Conservation (phyloP, 1,139 yeast species). For the Arxiozyma slooffiae region DNA sequence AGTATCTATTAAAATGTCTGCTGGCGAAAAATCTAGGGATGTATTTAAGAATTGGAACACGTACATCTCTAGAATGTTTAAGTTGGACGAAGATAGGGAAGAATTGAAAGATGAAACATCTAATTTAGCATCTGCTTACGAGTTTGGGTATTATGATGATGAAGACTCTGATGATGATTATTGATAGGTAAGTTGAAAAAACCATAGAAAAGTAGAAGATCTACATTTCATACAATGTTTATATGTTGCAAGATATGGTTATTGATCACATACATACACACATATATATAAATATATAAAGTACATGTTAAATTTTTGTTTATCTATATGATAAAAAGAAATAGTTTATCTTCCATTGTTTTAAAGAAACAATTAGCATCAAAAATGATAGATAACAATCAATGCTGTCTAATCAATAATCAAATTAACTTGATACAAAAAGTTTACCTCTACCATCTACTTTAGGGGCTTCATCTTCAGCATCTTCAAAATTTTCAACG, state of each 20-base stretch:
- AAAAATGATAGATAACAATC: background rate
- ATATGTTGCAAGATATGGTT: background rate
- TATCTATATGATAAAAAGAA: too few relatives aligned
- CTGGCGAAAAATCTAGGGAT: slow-evolving; percentile 38
- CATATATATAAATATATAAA: too few relatives aligned
- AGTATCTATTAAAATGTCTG: slow-evolving; percentile 32
- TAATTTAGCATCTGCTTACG: slow-evolving; percentile 43
- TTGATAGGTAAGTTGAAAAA: background rate
- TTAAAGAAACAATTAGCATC: too few relatives aligned
- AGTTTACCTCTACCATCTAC: slow-evolving; percentile 21
- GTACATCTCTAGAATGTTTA: slow-evolving; percentile 37
- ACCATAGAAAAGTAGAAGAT: background rate
- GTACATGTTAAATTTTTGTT: background rate
- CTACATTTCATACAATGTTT: too few relatives aligned
- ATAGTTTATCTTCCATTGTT: background rate
- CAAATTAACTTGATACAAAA: slow-evolving; percentile 5
- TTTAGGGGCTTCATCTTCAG: slow-evolving; percentile 20
- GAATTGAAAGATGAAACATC: slow-evolving; percentile 53
- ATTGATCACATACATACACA: too few relatives aligned
- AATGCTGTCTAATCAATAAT: background rate
- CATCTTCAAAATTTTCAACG: slow-evolving; percentile 26
- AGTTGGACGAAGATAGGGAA: slow-evolving; percentile 51
- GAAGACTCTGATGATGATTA: slow-evolving; percentile 29
- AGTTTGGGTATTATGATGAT: slow-evolving; percentile 48
- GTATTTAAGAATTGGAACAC: slow-evolving; percentile 42